Conservation (phyloP, 805 yeast genomes). For the Wickerhamomyces xylosicus region DNA sequence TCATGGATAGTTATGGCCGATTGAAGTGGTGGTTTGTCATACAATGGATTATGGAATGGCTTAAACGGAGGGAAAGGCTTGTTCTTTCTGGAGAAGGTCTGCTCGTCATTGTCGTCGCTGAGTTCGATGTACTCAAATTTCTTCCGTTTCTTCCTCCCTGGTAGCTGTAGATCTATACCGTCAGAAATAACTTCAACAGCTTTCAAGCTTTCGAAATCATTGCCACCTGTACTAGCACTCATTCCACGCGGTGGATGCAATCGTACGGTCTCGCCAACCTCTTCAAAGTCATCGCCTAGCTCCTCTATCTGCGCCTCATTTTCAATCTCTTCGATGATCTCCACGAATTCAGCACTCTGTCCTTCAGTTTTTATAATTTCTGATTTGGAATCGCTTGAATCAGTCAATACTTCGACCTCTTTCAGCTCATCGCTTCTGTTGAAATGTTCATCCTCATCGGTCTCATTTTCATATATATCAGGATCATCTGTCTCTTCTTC, state of each 20-base stretch:
- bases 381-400: too few species aligned
- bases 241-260: too few species aligned
- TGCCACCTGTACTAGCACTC: too few species aligned
- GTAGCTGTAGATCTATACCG: background rate
- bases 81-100: too few species aligned
- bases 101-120: too few species aligned
- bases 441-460: background rate
- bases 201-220: too few species aligned
- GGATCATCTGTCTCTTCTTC: background rate
- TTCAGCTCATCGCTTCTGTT: background rate
- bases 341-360: background rate
- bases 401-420: background rate
- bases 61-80: too few species aligned
- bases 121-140: too few species aligned
- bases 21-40: conserved; percentile 9
- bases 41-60: conserved; percentile 12
- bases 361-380: too few species aligned
- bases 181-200: too few species aligned
- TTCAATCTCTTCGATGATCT: background rate
- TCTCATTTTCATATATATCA: too few species aligned
- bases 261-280: too few species aligned
- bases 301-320: background rate
- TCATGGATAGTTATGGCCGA: conserved; percentile 19
- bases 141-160: background rate
- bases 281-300: background rate